Conservation (phyloP, 306 rosid species). For the Parietaria judaica region DNA sequence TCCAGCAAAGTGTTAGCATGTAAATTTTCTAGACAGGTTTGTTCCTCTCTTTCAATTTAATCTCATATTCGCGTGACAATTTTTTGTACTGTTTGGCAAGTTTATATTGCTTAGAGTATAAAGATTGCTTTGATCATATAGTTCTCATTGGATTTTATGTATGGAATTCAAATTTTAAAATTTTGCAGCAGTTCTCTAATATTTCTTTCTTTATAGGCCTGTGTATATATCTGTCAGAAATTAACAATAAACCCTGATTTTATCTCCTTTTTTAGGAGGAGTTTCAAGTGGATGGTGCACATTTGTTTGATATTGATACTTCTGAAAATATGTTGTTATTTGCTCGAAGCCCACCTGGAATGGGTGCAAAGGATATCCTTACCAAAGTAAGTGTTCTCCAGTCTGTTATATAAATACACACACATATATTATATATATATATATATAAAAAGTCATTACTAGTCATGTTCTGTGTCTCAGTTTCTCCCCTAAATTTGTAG, state of each 20-base stretch:
- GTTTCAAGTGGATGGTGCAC: conserved; percentile 58
- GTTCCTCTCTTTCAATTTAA: conserved; percentile 5
- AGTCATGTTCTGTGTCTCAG: too few species aligned
- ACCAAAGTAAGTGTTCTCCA: conserved; percentile 54
- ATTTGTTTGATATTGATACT: conserved; percentile 55
- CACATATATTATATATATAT: too few species aligned
- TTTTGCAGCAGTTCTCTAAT: background rate
- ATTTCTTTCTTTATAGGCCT: background rate
- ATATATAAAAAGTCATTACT: too few species aligned
- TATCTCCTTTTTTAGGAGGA: conserved; percentile 37
- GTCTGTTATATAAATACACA: conserved; percentile 1
- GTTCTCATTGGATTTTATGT: too few species aligned
- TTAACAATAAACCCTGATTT: conserved; percentile 21
- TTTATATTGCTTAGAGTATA: background rate
- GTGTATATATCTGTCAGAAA: background rate
- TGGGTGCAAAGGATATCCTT: conserved; percentile 39
- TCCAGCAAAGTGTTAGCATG: conserved; percentile 30
- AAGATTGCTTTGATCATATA: too few species aligned
- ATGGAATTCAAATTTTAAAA: too few species aligned
- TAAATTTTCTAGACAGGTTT: conserved; percentile 58
- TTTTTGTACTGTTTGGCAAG: background rate
- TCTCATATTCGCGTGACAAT: background rate
- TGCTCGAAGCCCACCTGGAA: conserved; percentile 52
- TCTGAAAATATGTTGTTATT: conserved; percentile 55
- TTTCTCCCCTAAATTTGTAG: too few species aligned